Conservation (phyloP, 805 yeast genomes). For the Candida pseudoglaebosa region DNA sequence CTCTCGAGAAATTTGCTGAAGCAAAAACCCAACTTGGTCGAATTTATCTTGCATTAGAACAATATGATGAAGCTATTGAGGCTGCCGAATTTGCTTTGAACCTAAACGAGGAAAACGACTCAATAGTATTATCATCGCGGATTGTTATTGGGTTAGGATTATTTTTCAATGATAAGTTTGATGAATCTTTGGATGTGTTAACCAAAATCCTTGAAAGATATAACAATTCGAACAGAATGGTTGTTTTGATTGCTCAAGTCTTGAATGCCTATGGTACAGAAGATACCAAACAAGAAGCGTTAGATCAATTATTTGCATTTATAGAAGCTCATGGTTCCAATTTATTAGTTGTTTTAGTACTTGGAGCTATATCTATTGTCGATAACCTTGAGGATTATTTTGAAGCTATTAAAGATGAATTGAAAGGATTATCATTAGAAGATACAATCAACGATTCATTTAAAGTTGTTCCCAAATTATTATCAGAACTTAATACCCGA, state of each 20-base stretch:
- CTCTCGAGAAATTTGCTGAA: conserved; percentile 48
- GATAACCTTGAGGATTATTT: conserved; percentile 58
- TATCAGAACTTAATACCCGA: conserved; percentile 47
- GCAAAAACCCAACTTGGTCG: conserved; percentile 73
- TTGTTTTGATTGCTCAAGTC: conserved; percentile 72
- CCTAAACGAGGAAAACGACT: conserved; percentile 33
- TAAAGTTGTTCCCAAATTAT: conserved; percentile 55
- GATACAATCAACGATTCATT: conserved; percentile 48
- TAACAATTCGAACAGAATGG: conserved; percentile 60
- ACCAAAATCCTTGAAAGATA: conserved; percentile 52
- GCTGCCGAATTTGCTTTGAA: conserved; percentile 54
- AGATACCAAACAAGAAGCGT: conserved; percentile 78
- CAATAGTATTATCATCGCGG: conserved; percentile 50
- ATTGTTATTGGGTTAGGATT: conserved; percentile 69
- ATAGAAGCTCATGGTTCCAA: conserved; percentile 65
- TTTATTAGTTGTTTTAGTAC: conserved; percentile 59
- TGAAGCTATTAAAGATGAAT: conserved; percentile 64
- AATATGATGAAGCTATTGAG: conserved; percentile 58
- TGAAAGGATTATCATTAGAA: conserved; percentile 45
- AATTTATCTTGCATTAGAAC: conserved; percentile 54
- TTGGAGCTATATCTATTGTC: conserved; percentile 75
- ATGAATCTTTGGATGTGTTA: conserved; percentile 64
- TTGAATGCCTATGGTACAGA: conserved; percentile 69
- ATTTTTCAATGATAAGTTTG: conserved; percentile 62
- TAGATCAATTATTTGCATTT: conserved; percentile 72